phyloP scores from a whole-genome alignment of 2,329 filamentous ascomycete genomes.

The Helotiales sp. region DNA sequence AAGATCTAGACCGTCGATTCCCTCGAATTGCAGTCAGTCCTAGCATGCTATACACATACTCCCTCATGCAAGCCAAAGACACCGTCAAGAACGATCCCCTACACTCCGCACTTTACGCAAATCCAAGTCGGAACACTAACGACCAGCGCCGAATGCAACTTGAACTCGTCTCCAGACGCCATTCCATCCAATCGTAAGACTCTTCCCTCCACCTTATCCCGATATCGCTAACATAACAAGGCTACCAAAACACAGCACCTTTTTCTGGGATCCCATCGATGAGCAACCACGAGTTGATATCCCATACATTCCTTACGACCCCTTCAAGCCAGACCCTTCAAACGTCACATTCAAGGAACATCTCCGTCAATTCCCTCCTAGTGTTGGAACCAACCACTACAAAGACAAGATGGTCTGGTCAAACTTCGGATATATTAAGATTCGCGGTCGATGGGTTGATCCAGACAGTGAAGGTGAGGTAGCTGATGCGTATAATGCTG shows the following conservation, averaged over 20 bases:
- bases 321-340: not conserved
- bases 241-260: conserved; percentile 12
- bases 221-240: conserved; percentile 16
- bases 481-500: conserved; percentile 1
- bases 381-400: conserved; percentile 30
- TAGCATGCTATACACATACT: conserved; percentile 31
- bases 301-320: not conserved
- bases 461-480: conserved; percentile 35
- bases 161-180: conserved; percentile 4
- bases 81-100: conserved; percentile 26
- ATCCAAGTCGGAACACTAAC: conserved; percentile 8
- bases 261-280: conserved; percentile 32
- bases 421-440: conserved; percentile 39
- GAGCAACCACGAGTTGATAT: not conserved
- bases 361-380: conserved; percentile 10
- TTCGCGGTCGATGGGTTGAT: conserved; percentile 39
- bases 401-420: conserved; percentile 31
- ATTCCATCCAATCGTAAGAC: conserved; percentile 6
- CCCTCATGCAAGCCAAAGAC: conserved; percentile 25
- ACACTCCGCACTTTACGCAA: conserved; percentile 26
- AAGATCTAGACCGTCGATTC: conserved; percentile 2
- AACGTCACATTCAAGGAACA: conserved; percentile 24
- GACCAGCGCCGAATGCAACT: not conserved
- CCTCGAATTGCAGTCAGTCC: conserved; percentile 31
- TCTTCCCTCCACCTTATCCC: not conserved